These are phyloP conservation scores for Geotrichum reessii DNA, from an alignment of 1,139 yeast genomes.

Conservation along the genomic window DNA sequence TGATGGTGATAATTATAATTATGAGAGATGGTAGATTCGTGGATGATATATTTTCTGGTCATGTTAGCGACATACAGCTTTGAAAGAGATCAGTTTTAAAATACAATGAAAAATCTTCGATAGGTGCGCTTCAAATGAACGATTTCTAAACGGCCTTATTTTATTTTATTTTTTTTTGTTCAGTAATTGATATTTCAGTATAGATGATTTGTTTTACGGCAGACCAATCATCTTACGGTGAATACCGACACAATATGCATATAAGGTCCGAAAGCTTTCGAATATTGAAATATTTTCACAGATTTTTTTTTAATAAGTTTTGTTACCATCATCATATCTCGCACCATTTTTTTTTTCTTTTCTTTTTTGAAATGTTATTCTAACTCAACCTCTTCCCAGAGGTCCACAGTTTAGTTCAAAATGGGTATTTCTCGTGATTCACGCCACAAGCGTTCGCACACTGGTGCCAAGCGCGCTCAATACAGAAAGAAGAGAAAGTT, in stretches of 20 bases:
- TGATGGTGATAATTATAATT: neutral
- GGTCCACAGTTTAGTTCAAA: conserved; percentile 19
- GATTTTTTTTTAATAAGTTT: neutral
- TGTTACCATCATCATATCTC: neutral
- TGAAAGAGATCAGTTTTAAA: no score
- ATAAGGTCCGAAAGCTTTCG: neutral
- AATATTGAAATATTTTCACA: neutral
- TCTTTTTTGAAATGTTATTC: neutral
- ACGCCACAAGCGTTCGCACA: conserved; percentile 99
- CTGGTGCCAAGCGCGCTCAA: conserved; percentile 99
- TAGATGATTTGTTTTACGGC: neutral
- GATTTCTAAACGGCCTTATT: no score
- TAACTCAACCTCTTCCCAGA: neutral
- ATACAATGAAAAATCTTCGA: no score
- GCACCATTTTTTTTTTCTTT: neutral
- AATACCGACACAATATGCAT: no score
- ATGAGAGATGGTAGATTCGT: neutral
- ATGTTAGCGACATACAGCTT: no score
- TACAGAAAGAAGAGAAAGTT: conserved; percentile 99
- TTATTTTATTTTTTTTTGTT: no score
- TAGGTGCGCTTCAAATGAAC: no score
- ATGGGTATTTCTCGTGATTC: conserved; percentile 99
- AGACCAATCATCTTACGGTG: neutral
- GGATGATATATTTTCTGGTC: neutral
- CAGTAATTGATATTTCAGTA: no score